Evolutionary conservation across 768 basidiomycete genomes (phyloP).

Genomic region (Rhodotorula kratochvilovae): DNA sequence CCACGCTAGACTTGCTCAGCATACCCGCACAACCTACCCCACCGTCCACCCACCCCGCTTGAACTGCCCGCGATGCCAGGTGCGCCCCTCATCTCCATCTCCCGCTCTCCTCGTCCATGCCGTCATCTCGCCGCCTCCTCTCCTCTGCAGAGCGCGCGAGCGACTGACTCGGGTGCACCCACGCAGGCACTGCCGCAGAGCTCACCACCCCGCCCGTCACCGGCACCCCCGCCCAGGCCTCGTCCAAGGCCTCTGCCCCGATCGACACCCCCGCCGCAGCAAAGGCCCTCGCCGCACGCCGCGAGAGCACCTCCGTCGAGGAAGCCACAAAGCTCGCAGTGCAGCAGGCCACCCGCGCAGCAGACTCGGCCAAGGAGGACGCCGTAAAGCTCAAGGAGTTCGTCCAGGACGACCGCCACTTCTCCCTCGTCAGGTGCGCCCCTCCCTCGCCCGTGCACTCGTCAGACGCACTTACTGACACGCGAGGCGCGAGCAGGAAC

Average conservation of each 20-base stretch:
- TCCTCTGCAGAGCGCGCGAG: not conserved
- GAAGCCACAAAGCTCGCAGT: not conserved
- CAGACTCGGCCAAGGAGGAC: not conserved
- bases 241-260: slow-evolving; percentile 14
- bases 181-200: slow-evolving; percentile 32
- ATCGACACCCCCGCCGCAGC: slow-evolving; percentile 9
- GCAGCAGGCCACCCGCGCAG: too few species aligned
- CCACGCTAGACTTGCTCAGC: too few species aligned
- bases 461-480: not conserved
- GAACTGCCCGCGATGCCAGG: slow-evolving; percentile 17
- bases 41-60: not conserved
- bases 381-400: slow-evolving; percentile 68
- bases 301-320: slow-evolving; percentile 10
- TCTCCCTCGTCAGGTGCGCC: slow-evolving; percentile 87
- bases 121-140: not conserved
- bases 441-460: not conserved
- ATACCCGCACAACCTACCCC: too few species aligned
- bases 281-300: slow-evolving; percentile 30
- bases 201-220: slow-evolving; percentile 29
- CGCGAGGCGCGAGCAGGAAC: slow-evolving; percentile 61
- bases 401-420: slow-evolving; percentile 85
- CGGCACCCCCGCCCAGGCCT: slow-evolving; percentile 32
- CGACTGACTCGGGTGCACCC: not conserved
- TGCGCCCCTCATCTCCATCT: not conserved
- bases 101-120: not conserved